Base-by-base conservation (phyloP, 2,329 filamentous ascomycete genomes). In the Diaporthe velutina region DNA sequence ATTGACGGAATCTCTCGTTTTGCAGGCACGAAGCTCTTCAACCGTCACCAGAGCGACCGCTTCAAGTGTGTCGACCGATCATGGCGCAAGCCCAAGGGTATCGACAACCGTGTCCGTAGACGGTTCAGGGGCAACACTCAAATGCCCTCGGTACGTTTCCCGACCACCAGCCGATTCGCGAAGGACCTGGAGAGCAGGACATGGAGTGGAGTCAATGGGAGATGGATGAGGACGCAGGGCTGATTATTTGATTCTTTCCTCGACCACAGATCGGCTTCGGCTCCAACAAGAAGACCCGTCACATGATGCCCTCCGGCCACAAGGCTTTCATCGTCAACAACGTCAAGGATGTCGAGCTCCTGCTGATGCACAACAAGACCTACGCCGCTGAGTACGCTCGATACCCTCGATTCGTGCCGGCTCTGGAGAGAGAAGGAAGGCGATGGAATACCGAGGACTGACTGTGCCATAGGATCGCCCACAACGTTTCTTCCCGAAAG, bases 21-120 rank as follows among this genome's bases (percentile, higher is more conserved):
- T 85, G 85, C 83, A 97, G 95, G 93, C 92, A 95, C 94, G 85
- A 95, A 96, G 92, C 92, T 90, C 90, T 99, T 98, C 94, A 93
- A 92, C 89, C 94, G 97, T 87, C 97, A 99, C 90, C 97, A 99
- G 93, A 94, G 92, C 88, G 97, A 98, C 89, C 93, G 93, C 86
- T 99, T 98, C 91, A 98, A 93, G 90, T 93, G 97, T 86, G 93
- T 98, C 82, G 93, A 91, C 85, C 86, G 94, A 81, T 93, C 92
- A 91, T 99, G 97, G 97, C 94, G 97, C 90, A 99, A 98, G 92
- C 97, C 97, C 82, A 99, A 99, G 95, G 97, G 97, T 95, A 99
- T 99, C 88, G 97, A 99, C 90, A 98, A 96, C 91, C 91, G 94
- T 84, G 96, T 99, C 86, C 94, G 97, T 86, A 93, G 97, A 91